Conservation (phyloP, 306 rosid species). For the Vigna nakashimae region DNA sequence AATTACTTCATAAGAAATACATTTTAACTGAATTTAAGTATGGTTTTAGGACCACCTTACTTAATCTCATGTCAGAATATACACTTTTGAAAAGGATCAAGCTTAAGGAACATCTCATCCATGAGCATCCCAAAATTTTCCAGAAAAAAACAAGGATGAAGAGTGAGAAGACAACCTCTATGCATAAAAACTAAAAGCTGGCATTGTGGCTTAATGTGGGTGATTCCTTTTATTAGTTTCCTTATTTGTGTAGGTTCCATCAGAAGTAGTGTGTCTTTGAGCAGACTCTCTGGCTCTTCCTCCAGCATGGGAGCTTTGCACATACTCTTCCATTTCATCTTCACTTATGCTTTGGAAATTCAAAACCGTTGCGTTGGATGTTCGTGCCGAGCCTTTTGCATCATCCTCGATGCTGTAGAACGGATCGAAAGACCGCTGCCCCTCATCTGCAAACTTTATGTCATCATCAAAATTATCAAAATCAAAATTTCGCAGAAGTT, state of each 20-base stretch:
- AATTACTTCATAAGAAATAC: background rate
- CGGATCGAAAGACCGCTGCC: slow-evolving; percentile 55
- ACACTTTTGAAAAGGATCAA: slow-evolving; percentile 25
- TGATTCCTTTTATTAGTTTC: slow-evolving; percentile 45
- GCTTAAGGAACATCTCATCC: slow-evolving; percentile 29
- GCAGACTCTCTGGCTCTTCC: slow-evolving; percentile 51
- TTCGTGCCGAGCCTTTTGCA: slow-evolving; percentile 48
- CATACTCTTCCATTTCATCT: slow-evolving; percentile 45
- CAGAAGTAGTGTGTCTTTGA: slow-evolving; percentile 39
- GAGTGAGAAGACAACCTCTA: slow-evolving; percentile 59
- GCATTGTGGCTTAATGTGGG: slow-evolving; percentile 44
- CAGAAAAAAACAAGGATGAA: slow-evolving; percentile 9
- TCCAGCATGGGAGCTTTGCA: slow-evolving; percentile 43
- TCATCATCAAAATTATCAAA: slow-evolving; percentile 58
- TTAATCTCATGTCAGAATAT: slow-evolving; percentile 24
- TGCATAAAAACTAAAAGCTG: slow-evolving; percentile 49
- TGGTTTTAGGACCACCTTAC: slow-evolving; percentile 10
- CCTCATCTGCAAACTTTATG: slow-evolving; percentile 56
- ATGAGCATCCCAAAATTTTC: background rate
- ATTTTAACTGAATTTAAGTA: slow-evolving; percentile 3
- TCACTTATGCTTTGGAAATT: slow-evolving; percentile 46
- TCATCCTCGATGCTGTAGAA: slow-evolving; percentile 59
- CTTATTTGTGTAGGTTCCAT: slow-evolving; percentile 40
- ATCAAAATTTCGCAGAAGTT: slow-evolving; percentile 64
- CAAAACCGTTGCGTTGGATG: slow-evolving; percentile 50